Conservation (phyloP, 116 monocot species). For the Cymodocea nodosa region DNA sequence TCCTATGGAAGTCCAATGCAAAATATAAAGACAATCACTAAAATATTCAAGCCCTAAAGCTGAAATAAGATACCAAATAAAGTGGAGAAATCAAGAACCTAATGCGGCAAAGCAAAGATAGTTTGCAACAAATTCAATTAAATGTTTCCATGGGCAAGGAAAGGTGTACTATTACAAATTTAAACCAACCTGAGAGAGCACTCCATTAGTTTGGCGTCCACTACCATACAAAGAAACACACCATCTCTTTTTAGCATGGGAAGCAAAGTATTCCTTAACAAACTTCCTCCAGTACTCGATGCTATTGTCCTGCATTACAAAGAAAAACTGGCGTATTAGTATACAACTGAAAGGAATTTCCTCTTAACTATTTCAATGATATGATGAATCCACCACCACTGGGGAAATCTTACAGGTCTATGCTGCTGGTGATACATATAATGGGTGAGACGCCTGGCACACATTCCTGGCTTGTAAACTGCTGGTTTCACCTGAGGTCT, state of each 20-base stretch:
- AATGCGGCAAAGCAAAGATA: no score
- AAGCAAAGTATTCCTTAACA: slow-evolving; percentile 77
- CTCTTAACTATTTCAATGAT: no score
- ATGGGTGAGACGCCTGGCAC: slow-evolving; percentile 69
- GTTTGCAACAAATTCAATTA: no score
- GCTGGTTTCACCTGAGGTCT: slow-evolving; percentile 41
- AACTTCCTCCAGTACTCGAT: slow-evolving; percentile 94
- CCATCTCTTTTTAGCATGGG: slow-evolving; percentile 92
- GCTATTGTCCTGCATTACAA: slow-evolving; percentile 55
- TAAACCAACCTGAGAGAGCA: slow-evolving; percentile 37
- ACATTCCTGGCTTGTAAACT: slow-evolving; percentile 63
- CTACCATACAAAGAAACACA: slow-evolving; percentile 78
- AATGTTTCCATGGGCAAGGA: no score
- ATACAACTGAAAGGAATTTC: no score
- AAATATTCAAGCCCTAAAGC: no score
- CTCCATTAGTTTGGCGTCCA: slow-evolving; percentile 50
- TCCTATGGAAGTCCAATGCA: slow-evolving; percentile 19
- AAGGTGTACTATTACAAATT: no score
- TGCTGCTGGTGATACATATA: slow-evolving; percentile 85
- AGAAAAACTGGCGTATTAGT: neutral
- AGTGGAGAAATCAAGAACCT: no score
- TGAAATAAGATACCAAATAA: no score
- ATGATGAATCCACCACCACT: no score
- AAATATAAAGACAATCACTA: no score
- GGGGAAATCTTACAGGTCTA: slow-evolving; percentile 32